Evolutionary conservation across 2,329 filamentous ascomycete genomes (phyloP).

Genomic region (Tolypocladium nubicola): DNA sequence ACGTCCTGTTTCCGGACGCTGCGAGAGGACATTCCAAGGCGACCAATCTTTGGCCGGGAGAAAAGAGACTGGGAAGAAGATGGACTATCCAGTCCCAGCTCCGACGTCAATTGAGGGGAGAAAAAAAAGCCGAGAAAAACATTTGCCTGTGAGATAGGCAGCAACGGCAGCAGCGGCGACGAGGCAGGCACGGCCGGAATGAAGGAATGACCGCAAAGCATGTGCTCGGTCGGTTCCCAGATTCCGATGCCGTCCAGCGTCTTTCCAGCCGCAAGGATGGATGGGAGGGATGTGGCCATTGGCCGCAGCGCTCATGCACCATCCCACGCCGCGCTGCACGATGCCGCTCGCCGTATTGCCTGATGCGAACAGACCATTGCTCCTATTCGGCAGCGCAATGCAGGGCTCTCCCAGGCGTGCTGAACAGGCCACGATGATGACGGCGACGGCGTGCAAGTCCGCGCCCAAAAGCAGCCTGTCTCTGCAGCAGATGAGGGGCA

Average conservation of each 20-base stretch:
- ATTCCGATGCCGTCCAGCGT: background rate
- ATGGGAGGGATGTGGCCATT: background rate
- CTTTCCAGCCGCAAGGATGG: background rate
- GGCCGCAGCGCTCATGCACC: background rate
- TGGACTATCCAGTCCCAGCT: background rate
- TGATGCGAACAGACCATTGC: background rate
- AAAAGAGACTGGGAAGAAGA: too few relatives aligned
- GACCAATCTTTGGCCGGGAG: background rate
- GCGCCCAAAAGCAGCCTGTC: background rate
- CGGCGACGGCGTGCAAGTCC: background rate
- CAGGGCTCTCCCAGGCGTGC: background rate
- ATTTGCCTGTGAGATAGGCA: background rate
- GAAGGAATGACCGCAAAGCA: background rate
- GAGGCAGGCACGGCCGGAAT: background rate
- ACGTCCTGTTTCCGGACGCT: background rate
- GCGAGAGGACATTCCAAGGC: background rate
- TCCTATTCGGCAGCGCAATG: background rate
- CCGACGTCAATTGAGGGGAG: background rate
- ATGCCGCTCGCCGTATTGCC: background rate
- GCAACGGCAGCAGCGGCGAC: background rate
- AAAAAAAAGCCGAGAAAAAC: background rate
- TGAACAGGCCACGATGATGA: background rate
- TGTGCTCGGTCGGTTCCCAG: background rate
- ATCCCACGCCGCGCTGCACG: background rate
- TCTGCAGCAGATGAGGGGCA: background rate